phyloP scores from a whole-genome alignment of 2,329 filamentous ascomycete species.

The Lojkania enalia region DNA sequence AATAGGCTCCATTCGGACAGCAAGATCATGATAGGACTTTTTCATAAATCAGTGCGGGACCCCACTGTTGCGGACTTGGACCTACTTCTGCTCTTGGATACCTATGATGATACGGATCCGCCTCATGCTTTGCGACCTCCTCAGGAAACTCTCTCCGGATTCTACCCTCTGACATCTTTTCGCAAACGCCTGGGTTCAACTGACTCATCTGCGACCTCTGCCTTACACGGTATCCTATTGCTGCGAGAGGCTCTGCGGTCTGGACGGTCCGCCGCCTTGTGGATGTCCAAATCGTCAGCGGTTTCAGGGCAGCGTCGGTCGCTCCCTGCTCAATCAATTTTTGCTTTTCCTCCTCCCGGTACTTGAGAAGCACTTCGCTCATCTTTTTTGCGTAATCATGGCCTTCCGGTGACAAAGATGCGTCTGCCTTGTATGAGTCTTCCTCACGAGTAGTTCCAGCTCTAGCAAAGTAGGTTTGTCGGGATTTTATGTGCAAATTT shows the following conservation, averaged over 20 bases:
- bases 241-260: conserved; percentile 79
- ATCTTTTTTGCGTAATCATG: conserved; percentile 68
- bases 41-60: too few relatives aligned
- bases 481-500: conserved; percentile 94
- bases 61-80: too few relatives aligned
- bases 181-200: conserved; percentile 93
- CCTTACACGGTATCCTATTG: conserved; percentile 79
- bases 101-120: conserved; percentile 94
- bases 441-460: conserved; percentile 85
- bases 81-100: conserved; percentile 91
- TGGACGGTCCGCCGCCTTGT: conserved; percentile 88
- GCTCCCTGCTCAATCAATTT: conserved; percentile 70
- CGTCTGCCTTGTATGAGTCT: conserved; percentile 90
- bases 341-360: conserved; percentile 79
- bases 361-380: conserved; percentile 78
- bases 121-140: conserved; percentile 88
- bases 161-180: conserved; percentile 82
- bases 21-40: conserved; percentile 95
- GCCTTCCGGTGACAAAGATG: conserved; percentile 78
- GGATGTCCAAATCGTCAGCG: conserved; percentile 91
- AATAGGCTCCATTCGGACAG: conserved; percentile 96
- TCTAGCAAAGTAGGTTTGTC: conserved; percentile 89
- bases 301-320: conserved; percentile 69
- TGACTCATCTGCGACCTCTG: conserved; percentile 97
- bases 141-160: conserved; percentile 85